Base-by-base conservation (phyloP, 148 eudicot species). In the Diospyros kaki region DNA sequence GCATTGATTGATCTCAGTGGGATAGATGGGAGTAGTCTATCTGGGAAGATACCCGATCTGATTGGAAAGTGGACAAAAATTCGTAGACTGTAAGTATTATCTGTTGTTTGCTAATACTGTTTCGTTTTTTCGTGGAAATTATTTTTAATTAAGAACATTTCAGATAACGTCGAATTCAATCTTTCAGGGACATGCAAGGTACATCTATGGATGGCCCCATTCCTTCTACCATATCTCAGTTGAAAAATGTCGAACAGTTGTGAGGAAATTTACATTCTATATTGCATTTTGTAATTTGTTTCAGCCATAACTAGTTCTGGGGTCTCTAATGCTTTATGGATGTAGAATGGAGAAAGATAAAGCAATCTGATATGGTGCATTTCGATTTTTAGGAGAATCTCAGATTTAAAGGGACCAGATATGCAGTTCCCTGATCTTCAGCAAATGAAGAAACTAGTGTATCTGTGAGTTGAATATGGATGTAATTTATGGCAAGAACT, bases 171-270 rank as follows among this genome's bases (percentile, higher is more conserved):
- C 39, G 15, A 74, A 40, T 28, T 69, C 11, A 41, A 46, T 64
- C 38, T 76, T 77, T 75, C 81, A 93, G 98, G 76, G 81, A 89
- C 82, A 68, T 94, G 83, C 93, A 88, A 80, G 98, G 98, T 52
- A 87, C 98, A 6, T 76, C 82, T 44, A 69, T 89, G 89, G 85
- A 87, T 84, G 97, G 97, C 69, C 95, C 98, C 9, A 85, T 94
- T 80, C 98, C 98, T 66, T 68, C 82, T 59, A 81, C 81, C 59
- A 71, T 91, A 69, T 81, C 89, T 56, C 56, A 12, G 65, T 69
- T 94, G 80, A 85, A 74, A 76, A 86, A 82, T 54, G 18, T 94
- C 39, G 14, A 40, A n/a, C 77, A 70, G 42, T 54, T 94, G 95
- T 94, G 84, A 90, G 98, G 45, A 53, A 6, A 40, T 50, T 55